Conservation (phyloP, 352 stramenopile species). For the Globisporangium ultimum region DNA sequence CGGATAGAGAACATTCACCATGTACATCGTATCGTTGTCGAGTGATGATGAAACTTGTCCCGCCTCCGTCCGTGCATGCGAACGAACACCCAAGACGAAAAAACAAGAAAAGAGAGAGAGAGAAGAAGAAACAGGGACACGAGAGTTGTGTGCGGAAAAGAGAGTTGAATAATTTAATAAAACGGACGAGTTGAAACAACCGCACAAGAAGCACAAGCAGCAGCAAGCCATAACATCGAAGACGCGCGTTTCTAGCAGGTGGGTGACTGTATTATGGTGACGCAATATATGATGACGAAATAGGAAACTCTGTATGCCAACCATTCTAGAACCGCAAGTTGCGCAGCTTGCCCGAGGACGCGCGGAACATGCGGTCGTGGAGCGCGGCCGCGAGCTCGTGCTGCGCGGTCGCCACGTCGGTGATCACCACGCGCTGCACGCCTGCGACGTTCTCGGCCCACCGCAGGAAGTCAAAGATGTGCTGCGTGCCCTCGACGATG, state of each 20-base stretch:
- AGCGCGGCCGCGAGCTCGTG: constrained; percentile 77
- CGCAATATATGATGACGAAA: too few species aligned
- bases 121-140: not conserved
- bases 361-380: constrained; percentile 82
- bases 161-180: constrained; percentile 2
- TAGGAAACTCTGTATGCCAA: not conserved
- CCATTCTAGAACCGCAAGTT: constrained; percentile 35
- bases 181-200: not conserved
- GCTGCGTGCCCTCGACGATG: constrained; percentile 61
- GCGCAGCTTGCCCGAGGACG: constrained; percentile 69
- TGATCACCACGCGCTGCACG: constrained; percentile 71
- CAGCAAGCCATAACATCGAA: not conserved
- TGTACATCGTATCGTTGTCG: not conserved
- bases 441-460: constrained; percentile 75
- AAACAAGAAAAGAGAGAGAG: not conserved
- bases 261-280: too few species aligned
- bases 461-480: constrained; percentile 83
- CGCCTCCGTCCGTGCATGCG: too few species aligned
- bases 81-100: not conserved
- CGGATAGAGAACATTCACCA: too few species aligned
- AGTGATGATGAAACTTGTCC: not conserved
- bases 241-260: too few species aligned
- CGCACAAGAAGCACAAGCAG: not conserved
- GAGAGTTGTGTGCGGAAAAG: not conserved
- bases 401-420: constrained; percentile 40